Evolutionary conservation across 2,329 filamentous ascomycete genomes (phyloP).

Genomic region (Dothistroma septosporum): DNA sequence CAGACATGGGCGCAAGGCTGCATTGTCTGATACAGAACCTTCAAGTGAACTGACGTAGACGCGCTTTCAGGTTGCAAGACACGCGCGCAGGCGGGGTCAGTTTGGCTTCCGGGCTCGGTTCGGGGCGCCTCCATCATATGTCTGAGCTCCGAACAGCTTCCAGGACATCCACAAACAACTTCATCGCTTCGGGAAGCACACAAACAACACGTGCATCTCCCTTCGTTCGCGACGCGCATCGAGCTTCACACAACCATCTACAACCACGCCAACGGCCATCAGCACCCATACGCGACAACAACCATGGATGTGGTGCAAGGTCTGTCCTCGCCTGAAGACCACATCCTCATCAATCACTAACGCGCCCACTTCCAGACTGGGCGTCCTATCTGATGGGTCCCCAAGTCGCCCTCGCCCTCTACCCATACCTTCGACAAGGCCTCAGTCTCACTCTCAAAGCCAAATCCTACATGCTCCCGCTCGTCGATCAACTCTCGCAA

Average conservation of each 20-base stretch:
- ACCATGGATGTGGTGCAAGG: constrained; percentile 33
- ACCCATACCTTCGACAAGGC: constrained; percentile 22
- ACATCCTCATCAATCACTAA: background rate
- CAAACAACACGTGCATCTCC: background rate
- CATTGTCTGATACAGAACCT: constrained; percentile 6
- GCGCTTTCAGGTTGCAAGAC: background rate
- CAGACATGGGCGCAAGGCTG: background rate
- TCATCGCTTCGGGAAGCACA: background rate
- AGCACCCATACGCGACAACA: background rate
- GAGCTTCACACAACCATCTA: background rate
- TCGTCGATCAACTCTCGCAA: constrained; percentile 28
- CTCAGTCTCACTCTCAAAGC: constrained; percentile 20
- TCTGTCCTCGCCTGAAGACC: constrained; percentile 6
- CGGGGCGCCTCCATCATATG: background rate
- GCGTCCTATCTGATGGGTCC: constrained; percentile 26
- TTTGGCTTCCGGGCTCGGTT: background rate
- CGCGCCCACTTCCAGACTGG: constrained; percentile 27
- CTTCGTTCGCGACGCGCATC: background rate
- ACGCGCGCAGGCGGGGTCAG: background rate
- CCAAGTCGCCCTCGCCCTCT: constrained; percentile 14
- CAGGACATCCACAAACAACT: background rate
- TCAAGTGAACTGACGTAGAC: constrained; percentile 2
- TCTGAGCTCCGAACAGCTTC: background rate
- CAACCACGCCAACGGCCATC: background rate
- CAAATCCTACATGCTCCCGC: constrained; percentile 27